Base-by-base conservation (phyloP, 495 filamentous ascomycete species). In the Podospora anserina region DNA sequence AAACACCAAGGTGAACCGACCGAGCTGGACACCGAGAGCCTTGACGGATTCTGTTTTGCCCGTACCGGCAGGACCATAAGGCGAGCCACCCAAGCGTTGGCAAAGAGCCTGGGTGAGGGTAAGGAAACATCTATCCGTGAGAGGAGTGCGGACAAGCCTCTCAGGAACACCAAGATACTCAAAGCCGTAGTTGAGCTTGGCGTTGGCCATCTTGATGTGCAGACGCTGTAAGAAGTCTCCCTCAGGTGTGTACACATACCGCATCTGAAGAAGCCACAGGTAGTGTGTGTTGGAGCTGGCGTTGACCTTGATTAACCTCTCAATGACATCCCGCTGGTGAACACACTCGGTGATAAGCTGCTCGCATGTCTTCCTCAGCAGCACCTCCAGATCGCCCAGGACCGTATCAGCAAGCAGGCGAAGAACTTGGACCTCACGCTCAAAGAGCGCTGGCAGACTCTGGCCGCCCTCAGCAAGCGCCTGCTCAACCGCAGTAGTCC, bases 21-120 rank as follows among this genome's bases (percentile, higher is more conserved):
- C 95, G 63, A 99, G 89, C 76, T 99, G 93, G 4, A 97, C 86
- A 82, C 95, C 95, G 32, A 99, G 85, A 30, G 95, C 95, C 80
- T 99, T 99, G 73, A 99, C 95, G 0, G 95, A 98, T 75, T 99
- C 95, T 0, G 95, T 99, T 80, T 99, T 99, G 76, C 95, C 95
- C n/a, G 95, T 99, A 82, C 95, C 95, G 55, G 95, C 95, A 54
- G 95, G 95, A 30, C 95, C 95, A 74, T 99, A 99, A 3, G 95
- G 95, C 58, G 95, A 99, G 58, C 95, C 95, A 79, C 95, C 95
- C 55, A 99, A 87, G 75, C 93, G 87, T 76, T 99, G 95, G 75
- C 91, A 96, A 56, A 98, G 85, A 5, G 95, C 95, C 82, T 98
- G 95, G 20, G 93, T 98, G 32, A 98, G 87, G 11, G 95, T 99